Evolutionary conservation across 2,329 filamentous ascomycete genomes (phyloP).

Genomic region (Ophiostoma fasciatum): DNA sequence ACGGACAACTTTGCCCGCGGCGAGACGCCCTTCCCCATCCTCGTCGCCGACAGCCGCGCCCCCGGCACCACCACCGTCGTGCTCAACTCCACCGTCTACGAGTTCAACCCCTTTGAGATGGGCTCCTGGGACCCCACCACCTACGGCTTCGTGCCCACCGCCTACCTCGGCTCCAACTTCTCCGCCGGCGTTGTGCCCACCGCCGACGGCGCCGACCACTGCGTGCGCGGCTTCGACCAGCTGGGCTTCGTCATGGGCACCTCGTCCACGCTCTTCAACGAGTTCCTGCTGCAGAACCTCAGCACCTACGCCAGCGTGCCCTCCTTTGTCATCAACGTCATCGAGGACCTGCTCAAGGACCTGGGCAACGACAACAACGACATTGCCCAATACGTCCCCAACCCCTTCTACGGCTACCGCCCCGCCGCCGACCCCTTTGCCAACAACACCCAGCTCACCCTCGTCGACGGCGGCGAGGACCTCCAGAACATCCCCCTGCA

Average conservation of each 20-base stretch:
- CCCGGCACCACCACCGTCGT: conserved; percentile 28
- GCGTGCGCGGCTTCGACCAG: conserved; percentile 71
- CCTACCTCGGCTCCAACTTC: conserved; percentile 46
- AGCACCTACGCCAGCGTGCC: conserved; percentile 26
- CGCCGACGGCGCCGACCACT: conserved; percentile 34
- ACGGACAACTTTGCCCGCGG: conserved; percentile 27
- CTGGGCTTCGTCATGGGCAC: conserved; percentile 76
- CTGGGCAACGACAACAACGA: conserved; percentile 39
- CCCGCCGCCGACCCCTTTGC: conserved; percentile 21
- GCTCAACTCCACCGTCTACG: conserved; percentile 46
- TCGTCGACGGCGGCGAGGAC: conserved; percentile 35
- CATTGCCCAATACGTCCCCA: conserved; percentile 38
- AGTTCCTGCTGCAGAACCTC: conserved; percentile 53
- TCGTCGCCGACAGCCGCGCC: conserved; percentile 32
- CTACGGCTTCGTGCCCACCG: conserved; percentile 42
- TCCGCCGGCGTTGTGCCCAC: conserved; percentile 37
- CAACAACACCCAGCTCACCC: conserved; percentile 22
- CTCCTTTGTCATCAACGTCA: conserved; percentile 32
- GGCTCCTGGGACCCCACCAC: conserved; percentile 47
- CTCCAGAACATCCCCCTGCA: conserved; percentile 36
- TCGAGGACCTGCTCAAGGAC: conserved; percentile 34
- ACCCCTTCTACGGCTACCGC: conserved; percentile 44
- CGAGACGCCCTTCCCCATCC: conserved; percentile 31
- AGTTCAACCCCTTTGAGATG: conserved; percentile 52
- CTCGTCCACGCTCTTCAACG: conserved; percentile 72